phyloP scores from a whole-genome alignment of 2,329 filamentous ascomycete species.

The Fusarium acutatum region DNA sequence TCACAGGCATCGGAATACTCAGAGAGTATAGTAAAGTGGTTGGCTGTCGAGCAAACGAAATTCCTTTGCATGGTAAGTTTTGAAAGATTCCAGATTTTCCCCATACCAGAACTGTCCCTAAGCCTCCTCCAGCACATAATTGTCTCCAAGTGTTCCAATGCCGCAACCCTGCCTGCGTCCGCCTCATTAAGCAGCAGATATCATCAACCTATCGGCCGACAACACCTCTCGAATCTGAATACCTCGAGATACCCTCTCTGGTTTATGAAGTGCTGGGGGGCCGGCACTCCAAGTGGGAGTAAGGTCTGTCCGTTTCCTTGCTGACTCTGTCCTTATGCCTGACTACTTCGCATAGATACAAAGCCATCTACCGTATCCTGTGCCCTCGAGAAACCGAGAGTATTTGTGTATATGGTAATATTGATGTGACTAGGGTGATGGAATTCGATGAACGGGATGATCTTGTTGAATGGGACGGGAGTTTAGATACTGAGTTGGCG shows the following conservation, averaged over 20 bases:
- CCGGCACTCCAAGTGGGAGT: slow-evolving; percentile 9
- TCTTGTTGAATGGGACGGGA: not conserved
- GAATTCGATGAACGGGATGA: slow-evolving; percentile 17
- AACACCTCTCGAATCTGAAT: slow-evolving; percentile 3
- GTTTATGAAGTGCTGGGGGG: slow-evolving; percentile 21
- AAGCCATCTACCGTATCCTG: slow-evolving; percentile 4
- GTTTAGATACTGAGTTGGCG: not conserved
- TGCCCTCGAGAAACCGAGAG: not conserved
- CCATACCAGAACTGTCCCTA: not conserved
- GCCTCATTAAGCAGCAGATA: not conserved
- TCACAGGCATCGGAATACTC: slow-evolving; percentile 18
- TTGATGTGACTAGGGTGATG: slow-evolving; percentile 17
- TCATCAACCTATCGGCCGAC: slow-evolving; percentile 7
- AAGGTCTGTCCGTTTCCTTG: not conserved
- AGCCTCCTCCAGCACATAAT: not conserved
- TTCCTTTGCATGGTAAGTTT: slow-evolving; percentile 22
- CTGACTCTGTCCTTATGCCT: not conserved
- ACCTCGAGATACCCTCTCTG: slow-evolving; percentile 16
- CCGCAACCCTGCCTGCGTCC: not conserved
- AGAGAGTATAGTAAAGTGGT: slow-evolving; percentile 3
- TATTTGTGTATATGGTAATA: not conserved
- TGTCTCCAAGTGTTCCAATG: slow-evolving; percentile 16
- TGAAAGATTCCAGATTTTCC: not conserved
- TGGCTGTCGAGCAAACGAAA: slow-evolving; percentile 22
- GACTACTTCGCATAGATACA: slow-evolving; percentile 7